These are phyloP conservation scores for Boletus huronensis DNA, from an alignment of 768 basidiomycete species.

Conservation along the genomic window DNA sequence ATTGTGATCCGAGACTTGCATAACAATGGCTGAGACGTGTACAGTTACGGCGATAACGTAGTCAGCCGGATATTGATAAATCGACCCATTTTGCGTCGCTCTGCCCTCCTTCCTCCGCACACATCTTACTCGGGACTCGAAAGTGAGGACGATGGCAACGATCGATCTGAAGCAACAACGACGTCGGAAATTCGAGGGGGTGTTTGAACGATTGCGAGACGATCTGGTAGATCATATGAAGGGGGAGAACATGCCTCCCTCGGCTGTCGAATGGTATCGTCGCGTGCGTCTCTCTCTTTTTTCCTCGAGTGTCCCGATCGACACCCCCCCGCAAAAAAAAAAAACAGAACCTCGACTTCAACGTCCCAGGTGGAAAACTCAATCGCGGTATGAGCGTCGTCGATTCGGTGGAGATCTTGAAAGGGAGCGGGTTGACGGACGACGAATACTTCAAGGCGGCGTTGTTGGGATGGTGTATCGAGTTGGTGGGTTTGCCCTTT, in stretches of 20 bases:
- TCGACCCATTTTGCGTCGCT: not conserved
- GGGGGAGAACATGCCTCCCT: constrained; percentile 73
- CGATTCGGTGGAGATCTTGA: constrained; percentile 87
- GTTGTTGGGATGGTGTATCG: constrained; percentile 92
- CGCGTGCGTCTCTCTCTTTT: constrained; percentile 47
- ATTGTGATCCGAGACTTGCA: not conserved
- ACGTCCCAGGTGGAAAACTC: constrained; percentile 94
- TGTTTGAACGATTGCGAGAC: constrained; percentile 68
- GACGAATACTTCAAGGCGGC: constrained; percentile 89
- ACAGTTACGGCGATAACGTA: no score
- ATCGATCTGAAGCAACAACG: constrained; percentile 39
- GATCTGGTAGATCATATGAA: constrained; percentile 72
- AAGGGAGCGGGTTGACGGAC: constrained; percentile 63
- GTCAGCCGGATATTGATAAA: not conserved
- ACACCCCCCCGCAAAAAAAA: no score
- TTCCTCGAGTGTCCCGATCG: not conserved
- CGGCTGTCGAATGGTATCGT: constrained; percentile 74
- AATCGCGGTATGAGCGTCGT: constrained; percentile 96
- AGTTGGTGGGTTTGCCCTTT: constrained; percentile 72
- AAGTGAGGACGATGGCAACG: no score
- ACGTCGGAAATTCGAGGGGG: constrained; percentile 64
- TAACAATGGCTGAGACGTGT: not conserved
- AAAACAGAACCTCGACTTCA: constrained; percentile 79
- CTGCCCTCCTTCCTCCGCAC: not conserved
- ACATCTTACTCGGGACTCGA: no score